Base-by-base conservation (phyloP, 176 grass and related monocot species). In the Tuctoria greenei region DNA sequence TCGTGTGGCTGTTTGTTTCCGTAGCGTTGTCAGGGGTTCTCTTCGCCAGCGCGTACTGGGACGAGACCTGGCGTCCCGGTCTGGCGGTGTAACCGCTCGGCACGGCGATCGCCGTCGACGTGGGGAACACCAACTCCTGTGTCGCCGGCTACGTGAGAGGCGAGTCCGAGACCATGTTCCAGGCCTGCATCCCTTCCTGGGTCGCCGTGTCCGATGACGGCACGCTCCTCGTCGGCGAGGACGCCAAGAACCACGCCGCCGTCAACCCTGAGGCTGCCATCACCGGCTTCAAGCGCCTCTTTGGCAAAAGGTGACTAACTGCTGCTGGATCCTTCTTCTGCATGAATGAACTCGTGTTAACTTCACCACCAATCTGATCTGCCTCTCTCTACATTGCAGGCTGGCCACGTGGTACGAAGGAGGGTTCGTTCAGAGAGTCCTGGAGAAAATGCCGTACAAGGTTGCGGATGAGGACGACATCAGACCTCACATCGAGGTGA, bases 111-210 rank as follows among this genome's bases (percentile, higher is more conserved):
- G 60, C 10, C 60, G 8, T 77, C 28, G 60, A 77, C 14, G 18
- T 76, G 16, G 73, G 73, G 21, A 76, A 76, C 73, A 76, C 58
- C 26, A 76, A 76, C 25, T 77, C 76, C 0, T 78, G 76, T 16
- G 20, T 67, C 36, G 47, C 76, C 63, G 35, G 47, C 35, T 56
- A 78, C 23, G 15, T 4, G 0, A 17, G 6, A 18, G 61, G n/a
- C 31, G 2, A 4, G 0, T 11, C 6, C 12, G 44, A 27, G 14
- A 26, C 49, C 47, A 56, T 27, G 49, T 78, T 55, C 36, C 75
- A 38, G 4, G 10, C 41, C 63, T 78, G 63, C 21, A 67, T 67
- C 62, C 75, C 75, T 0, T 78, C 75, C 14, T 55, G 62, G n/a
- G 75, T 67, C 17, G 35, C 63, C 75, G 54, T 78, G 17, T n/a